phyloP scores from a whole-genome alignment of 306 rosid species.

The Acacia crassicarpa region DNA sequence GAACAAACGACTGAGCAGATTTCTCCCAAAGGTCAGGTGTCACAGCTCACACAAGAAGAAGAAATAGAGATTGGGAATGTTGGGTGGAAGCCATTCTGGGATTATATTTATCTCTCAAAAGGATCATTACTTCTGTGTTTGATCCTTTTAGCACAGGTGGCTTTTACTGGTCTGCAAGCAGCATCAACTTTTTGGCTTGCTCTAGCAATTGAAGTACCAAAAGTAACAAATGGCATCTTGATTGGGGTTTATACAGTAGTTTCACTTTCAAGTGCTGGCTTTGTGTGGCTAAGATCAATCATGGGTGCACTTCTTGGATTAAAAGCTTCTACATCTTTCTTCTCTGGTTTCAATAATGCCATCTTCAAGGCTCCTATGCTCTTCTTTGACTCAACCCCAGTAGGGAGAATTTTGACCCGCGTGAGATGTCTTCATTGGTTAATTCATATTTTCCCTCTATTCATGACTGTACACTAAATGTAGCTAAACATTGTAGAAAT shows the following conservation, averaged over 20 bases:
- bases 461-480: neutral
- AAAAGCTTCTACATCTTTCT: conserved; percentile 74
- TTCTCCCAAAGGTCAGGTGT: conserved; percentile 32
- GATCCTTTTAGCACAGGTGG: conserved; percentile 26
- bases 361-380: conserved; percentile 82
- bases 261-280: conserved; percentile 48
- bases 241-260: conserved; percentile 56
- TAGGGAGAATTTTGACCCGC: conserved; percentile 74
- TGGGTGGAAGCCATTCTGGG: conserved; percentile 68
- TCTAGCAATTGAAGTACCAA: conserved; percentile 55
- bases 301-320: conserved; percentile 54
- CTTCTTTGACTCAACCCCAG: conserved; percentile 85
- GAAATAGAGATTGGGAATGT: conserved; percentile 63
- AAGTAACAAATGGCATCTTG: conserved; percentile 41
- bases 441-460: neutral
- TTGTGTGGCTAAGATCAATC: conserved; percentile 46
- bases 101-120: conserved; percentile 50
- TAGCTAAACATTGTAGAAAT: neutral
- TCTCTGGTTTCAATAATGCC: conserved; percentile 55
- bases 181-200: conserved; percentile 76
- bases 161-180: conserved; percentile 52
- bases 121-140: conserved; percentile 41
- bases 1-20: conserved; percentile 32
- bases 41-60: conserved; percentile 76
- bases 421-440: conserved; percentile 40